A percentile compares a stretch with the other conserved stretches of the same genome.
phyloP scores from a whole-genome alignment of 2,329 filamentous ascomycete genomes.

The Aureobasidium vineae region DNA sequence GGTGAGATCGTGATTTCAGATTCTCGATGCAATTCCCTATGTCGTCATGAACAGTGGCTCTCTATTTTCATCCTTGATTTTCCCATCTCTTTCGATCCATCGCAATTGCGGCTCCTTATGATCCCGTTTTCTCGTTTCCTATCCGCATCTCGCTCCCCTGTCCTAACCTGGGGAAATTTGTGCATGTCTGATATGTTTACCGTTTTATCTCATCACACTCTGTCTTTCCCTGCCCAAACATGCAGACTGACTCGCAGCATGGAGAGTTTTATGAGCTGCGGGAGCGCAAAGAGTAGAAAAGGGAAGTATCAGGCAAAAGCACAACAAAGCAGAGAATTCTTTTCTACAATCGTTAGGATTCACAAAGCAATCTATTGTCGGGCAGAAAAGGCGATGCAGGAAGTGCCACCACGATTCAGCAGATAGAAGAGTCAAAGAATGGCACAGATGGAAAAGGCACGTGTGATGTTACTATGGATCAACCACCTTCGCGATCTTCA shows the following conservation, averaged over 20 bases:
- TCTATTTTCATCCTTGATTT: background rate
- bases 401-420: background rate
- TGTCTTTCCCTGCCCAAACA: background rate
- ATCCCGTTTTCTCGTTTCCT: background rate
- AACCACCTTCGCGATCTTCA: conserved; percentile 3
- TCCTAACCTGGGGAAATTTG: background rate
- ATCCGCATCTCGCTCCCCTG: background rate
- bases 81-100: background rate
- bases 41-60: background rate
- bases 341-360: background rate
- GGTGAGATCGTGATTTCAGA: background rate
- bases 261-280: background rate
- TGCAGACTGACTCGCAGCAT: background rate
- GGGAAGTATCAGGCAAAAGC: background rate
- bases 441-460: background rate
- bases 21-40: background rate
- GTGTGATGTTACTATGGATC: background rate
- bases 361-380: background rate
- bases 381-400: background rate
- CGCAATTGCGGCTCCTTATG: background rate
- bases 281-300: background rate
- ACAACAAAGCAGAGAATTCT: background rate
- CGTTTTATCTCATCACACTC: background rate
- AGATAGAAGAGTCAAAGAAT: background rate
- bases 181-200: background rate